Evolutionary conservation across 441 rosid species (phyloP).

Genomic region (Adansonia madagascariensis): DNA sequence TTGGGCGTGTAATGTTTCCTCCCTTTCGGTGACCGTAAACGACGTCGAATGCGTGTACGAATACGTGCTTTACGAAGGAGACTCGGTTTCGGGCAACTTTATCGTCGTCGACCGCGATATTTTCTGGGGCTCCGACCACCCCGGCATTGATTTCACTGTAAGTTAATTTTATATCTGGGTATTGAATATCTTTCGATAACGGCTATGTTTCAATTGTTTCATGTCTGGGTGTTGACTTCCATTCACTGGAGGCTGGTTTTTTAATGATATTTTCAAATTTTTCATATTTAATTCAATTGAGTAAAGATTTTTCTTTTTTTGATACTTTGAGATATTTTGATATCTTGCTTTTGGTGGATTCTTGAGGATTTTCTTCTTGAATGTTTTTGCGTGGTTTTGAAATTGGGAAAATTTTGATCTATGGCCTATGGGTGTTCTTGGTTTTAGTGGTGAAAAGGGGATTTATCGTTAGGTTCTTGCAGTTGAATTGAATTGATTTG

Average conservation of each 20-base stretch:
- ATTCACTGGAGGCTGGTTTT: not conserved
- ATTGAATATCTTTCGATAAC: not conserved
- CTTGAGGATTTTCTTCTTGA: not conserved
- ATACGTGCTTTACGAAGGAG: conserved; percentile 92
- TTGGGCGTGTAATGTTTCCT: conserved; percentile 49
- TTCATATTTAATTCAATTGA: not conserved
- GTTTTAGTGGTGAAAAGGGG: not conserved
- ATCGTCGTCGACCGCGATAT: conserved; percentile 97
- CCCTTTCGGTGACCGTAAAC: conserved; percentile 87
- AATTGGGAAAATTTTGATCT: not conserved
- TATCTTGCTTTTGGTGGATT: not conserved
- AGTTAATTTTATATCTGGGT: conserved; percentile 20
- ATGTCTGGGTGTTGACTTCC: not conserved
- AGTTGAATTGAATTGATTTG: conserved; percentile 11
- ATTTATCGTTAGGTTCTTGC: not conserved
- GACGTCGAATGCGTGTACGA: conserved; percentile 92
- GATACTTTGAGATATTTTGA: not conserved
- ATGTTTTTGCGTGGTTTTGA: not conserved
- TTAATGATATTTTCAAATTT: not conserved
- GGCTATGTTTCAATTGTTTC: not conserved
- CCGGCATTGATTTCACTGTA: conserved; percentile 88
- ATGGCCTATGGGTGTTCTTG: not conserved
- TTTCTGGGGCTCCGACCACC: conserved; percentile 96
- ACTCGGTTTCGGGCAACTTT: conserved; percentile 84
- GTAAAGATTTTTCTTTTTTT: not conserved